These are phyloP conservation scores for Collybiopsis confluens DNA, from an alignment of 768 basidiomycete species.

Conservation along the genomic window DNA sequence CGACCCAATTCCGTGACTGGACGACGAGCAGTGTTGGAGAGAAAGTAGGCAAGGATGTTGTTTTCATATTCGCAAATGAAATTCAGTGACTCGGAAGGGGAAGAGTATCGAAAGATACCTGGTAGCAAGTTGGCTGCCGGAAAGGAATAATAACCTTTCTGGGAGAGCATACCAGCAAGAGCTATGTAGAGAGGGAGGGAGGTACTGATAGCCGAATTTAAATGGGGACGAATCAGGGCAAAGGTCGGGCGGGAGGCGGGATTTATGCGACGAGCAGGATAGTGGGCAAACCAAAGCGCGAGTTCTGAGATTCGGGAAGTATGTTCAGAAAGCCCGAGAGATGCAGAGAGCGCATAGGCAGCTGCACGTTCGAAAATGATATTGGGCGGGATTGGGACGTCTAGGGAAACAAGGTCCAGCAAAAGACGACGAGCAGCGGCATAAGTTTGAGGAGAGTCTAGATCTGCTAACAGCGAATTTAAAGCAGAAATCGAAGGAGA, in stretches of 20 bases:
- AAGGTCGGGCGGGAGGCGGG: not conserved
- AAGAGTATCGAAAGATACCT: slow-evolving; percentile 39
- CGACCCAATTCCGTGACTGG: not conserved
- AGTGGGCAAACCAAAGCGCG: slow-evolving; percentile 1
- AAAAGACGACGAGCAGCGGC: slow-evolving; percentile 14
- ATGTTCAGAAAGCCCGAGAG: not conserved
- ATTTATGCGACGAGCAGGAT: slow-evolving; percentile 1
- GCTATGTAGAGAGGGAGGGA: slow-evolving; percentile 24
- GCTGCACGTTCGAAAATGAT: slow-evolving; percentile 25
- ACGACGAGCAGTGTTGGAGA: too few relatives aligned
- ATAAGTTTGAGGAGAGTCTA: not conserved
- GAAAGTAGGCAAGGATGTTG: not conserved
- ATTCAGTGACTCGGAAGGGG: slow-evolving; percentile 22
- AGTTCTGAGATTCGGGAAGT: not conserved
- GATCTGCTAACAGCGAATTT: not conserved
- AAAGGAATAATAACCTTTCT: slow-evolving; percentile 31
- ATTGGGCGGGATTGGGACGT: slow-evolving; percentile 24
- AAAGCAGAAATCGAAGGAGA: not conserved
- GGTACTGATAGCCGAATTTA: slow-evolving; percentile 20
- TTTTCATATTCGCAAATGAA: slow-evolving; percentile 38
- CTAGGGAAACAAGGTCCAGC: slow-evolving; percentile 27
- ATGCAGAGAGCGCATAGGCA: slow-evolving; percentile 14
- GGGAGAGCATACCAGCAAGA: slow-evolving; percentile 29
- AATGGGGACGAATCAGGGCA: slow-evolving; percentile 20
- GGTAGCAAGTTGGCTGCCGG: slow-evolving; percentile 25